Evolutionary conservation across 2,329 filamentous ascomycete species (phyloP).

Genomic region (Parastagonospora nodorum): DNA sequence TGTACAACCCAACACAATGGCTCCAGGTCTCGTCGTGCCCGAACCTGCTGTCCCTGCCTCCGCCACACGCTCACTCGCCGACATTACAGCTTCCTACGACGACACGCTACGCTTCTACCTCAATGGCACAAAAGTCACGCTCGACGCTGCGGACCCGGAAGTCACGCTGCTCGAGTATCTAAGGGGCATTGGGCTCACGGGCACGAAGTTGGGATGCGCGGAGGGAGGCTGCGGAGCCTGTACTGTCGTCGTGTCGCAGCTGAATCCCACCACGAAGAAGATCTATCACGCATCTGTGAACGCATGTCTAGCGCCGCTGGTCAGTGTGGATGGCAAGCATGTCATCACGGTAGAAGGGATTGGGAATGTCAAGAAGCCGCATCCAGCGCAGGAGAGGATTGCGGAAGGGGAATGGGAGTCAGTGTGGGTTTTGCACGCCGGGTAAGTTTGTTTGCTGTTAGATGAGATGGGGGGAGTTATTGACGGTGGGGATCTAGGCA

Average conservation of each 20-base stretch:
- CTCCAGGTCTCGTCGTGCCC: constrained; percentile 57
- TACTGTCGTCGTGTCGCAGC: constrained; percentile 91
- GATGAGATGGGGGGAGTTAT: no score
- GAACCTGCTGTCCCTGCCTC: constrained; percentile 52
- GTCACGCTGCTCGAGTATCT: constrained; percentile 92
- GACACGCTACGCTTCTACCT: constrained; percentile 91
- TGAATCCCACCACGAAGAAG: constrained; percentile 87
- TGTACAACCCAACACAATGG: constrained; percentile 51
- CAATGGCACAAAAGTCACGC: constrained; percentile 85
- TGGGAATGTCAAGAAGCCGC: constrained; percentile 82
- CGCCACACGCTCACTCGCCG: constrained; percentile 56
- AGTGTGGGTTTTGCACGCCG: constrained; percentile 95
- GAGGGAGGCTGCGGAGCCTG: constrained; percentile 97
- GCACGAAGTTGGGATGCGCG: constrained; percentile 94
- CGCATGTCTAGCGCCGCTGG: constrained; percentile 89
- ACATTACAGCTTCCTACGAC: constrained; percentile 77
- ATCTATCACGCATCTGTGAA: constrained; percentile 98
- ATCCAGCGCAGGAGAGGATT: constrained; percentile 88
- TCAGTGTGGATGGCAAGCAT: constrained; percentile 95
- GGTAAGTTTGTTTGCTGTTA: neutral
- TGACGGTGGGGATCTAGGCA: constrained; percentile 57
- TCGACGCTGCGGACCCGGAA: constrained; percentile 90
- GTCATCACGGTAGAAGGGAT: constrained; percentile 98
- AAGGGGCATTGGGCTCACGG: constrained; percentile 88
- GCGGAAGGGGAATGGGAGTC: constrained; percentile 87